Conservation (phyloP, 1,139 yeast species). For the Candida gigantensis region DNA sequence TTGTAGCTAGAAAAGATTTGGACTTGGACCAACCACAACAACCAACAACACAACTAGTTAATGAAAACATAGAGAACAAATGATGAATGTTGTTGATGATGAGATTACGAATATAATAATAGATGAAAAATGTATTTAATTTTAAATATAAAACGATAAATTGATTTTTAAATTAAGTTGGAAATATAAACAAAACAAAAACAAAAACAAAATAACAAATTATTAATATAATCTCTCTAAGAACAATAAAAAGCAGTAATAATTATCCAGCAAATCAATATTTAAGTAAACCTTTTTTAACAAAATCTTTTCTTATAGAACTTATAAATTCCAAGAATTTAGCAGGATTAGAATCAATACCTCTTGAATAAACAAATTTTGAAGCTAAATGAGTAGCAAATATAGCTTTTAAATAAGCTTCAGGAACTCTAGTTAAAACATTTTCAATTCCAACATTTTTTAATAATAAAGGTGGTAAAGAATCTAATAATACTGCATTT, state of each 20-base stretch:
- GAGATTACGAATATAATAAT: neutral
- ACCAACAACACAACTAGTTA: constrained; percentile 1
- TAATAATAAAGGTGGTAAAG: constrained; percentile 76
- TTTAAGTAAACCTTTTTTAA: constrained; percentile 29
- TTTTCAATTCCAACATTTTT: constrained; percentile 73
- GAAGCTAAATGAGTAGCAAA: constrained; percentile 92
- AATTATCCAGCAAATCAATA: no score
- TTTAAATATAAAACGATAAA: neutral
- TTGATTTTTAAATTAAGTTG: neutral
- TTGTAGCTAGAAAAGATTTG: constrained; percentile 24
- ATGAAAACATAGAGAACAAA: constrained; percentile 1
- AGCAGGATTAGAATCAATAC: constrained; percentile 82
- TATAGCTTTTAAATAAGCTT: constrained; percentile 81
- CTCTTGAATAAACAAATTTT: constrained; percentile 82
- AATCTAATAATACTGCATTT: constrained; percentile 71
- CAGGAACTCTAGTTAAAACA: constrained; percentile 80
- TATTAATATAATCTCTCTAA: neutral
- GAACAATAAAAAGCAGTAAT: no score
- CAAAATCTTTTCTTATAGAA: constrained; percentile 42
- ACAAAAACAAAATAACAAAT: neutral
- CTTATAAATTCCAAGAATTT: constrained; percentile 74
- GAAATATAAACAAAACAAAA: neutral
- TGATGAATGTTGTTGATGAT: no score
- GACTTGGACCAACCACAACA: constrained; percentile 5
- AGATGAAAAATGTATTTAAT: neutral